phyloP scores from a whole-genome alignment of 2,329 filamentous ascomycete genomes.

The Aspergillus nomiae region DNA sequence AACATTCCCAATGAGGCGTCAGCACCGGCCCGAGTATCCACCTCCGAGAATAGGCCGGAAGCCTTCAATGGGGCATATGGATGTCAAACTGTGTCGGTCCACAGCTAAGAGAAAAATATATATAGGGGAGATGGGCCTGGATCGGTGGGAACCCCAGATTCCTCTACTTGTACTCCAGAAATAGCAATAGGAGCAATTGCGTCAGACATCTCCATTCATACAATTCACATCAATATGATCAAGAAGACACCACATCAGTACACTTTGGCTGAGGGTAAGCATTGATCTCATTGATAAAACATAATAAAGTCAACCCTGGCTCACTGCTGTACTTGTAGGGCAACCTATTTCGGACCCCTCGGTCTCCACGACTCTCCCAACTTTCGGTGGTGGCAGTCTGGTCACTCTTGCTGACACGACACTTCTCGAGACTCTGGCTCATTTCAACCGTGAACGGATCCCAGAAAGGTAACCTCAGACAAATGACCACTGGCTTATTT shows the following conservation, averaged over 20 bases:
- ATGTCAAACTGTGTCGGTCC: not conserved
- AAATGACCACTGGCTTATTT: not conserved
- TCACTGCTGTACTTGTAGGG: conserved; percentile 30
- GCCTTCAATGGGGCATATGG: not conserved
- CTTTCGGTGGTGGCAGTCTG: conserved; percentile 39
- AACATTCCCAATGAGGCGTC: not conserved
- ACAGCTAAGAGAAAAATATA: not conserved
- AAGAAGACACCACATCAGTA: not conserved
- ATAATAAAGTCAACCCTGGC: not conserved
- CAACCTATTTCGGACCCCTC: conserved; percentile 28
- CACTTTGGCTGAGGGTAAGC: not conserved
- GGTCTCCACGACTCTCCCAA: conserved; percentile 26
- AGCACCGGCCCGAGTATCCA: conserved; percentile 1
- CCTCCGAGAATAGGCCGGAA: not conserved
- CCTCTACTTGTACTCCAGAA: not conserved
- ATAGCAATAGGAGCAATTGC: not conserved
- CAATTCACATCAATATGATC: not conserved
- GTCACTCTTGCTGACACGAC: conserved; percentile 60
- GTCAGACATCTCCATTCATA: not conserved
- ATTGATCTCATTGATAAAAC: not conserved
- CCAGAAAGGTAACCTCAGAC: conserved; percentile 50
- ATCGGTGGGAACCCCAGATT: not conserved
- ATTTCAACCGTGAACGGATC: conserved; percentile 64
- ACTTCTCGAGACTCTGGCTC: conserved; percentile 62
- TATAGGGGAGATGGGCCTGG: not conserved